These are phyloP conservation scores for Chytriomyces hyalinus DNA, from an alignment of 192 early-diverging fungal genomes.

Conservation along the genomic window DNA sequence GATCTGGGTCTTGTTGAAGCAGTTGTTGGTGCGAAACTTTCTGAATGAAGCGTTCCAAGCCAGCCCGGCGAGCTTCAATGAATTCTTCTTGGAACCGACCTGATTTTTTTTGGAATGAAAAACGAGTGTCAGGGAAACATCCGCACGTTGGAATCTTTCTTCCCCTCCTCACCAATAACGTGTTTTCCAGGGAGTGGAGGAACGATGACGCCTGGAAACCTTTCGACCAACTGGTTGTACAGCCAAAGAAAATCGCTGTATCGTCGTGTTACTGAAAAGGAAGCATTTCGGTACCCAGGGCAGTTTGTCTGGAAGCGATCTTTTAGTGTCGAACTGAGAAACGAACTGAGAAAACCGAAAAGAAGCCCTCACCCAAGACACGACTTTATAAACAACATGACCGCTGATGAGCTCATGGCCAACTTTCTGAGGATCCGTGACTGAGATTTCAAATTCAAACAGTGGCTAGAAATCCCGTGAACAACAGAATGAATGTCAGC, in stretches of 20 bases:
- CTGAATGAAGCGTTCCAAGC: slow-evolving; percentile 81
- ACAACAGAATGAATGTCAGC: neutral
- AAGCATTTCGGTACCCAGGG: slow-evolving; percentile 73
- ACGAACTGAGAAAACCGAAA: slow-evolving; percentile 5
- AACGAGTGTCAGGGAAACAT: neutral
- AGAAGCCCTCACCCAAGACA: slow-evolving; percentile 63
- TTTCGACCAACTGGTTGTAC: slow-evolving; percentile 75
- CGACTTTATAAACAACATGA: slow-evolving; percentile 86
- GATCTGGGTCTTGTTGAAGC: slow-evolving; percentile 80
- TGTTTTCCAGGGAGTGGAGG: slow-evolving; percentile 95
- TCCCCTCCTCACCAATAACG: slow-evolving; percentile 65
- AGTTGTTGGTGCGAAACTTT: slow-evolving; percentile 81
- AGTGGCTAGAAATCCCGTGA: neutral
- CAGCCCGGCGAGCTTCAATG: slow-evolving; percentile 83
- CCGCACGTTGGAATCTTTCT: neutral
- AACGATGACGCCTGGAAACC: slow-evolving; percentile 88
- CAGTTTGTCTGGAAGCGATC: slow-evolving; percentile 65
- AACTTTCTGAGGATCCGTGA: slow-evolving; percentile 89
- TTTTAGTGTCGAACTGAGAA: neutral
- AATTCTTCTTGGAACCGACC: slow-evolving; percentile 95
- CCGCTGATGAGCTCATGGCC: slow-evolving; percentile 80
- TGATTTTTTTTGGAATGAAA: slow-evolving; percentile 11
- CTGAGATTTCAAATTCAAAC: slow-evolving; percentile 42
- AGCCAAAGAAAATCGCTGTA: slow-evolving; percentile 96
- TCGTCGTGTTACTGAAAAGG: slow-evolving; percentile 82